Evolutionary conservation across 2,329 filamentous ascomycete species (phyloP).

Genomic region (Monosporascus sp.): DNA sequence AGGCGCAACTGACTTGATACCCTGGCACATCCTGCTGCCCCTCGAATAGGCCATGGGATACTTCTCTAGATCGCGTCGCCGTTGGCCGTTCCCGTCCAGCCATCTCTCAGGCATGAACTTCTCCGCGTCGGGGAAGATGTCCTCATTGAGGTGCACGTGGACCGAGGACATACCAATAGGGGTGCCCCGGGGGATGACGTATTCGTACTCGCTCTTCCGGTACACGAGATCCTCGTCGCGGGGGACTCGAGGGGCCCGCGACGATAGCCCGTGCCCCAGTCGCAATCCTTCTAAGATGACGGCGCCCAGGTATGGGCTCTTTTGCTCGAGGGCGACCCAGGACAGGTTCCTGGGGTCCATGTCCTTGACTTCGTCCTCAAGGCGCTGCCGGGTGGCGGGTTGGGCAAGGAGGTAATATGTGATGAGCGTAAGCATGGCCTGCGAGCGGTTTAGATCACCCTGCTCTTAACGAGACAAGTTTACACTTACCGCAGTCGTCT

Average conservation of each 20-base stretch:
- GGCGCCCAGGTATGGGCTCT: constrained; percentile 14
- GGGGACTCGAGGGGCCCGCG: constrained; percentile 11
- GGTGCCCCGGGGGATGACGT: constrained; percentile 16
- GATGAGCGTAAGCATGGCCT: constrained; percentile 28
- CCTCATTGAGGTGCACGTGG: constrained; percentile 16
- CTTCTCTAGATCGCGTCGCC: constrained; percentile 8
- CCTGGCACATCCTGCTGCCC: constrained; percentile 18
- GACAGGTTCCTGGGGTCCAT: constrained; percentile 9
- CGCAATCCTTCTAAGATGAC: constrained; percentile 17
- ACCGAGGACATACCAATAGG: constrained; percentile 13
- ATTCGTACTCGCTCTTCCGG: constrained; percentile 4
- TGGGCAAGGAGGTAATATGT: constrained; percentile 31
- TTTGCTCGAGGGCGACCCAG: constrained; percentile 14
- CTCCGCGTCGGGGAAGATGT: constrained; percentile 14
- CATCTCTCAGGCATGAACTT: constrained; percentile 18
- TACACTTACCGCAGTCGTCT: constrained; percentile 32
- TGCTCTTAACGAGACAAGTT: constrained; percentile 22
- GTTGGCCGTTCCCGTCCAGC: constrained; percentile 8
- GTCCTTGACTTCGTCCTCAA: constrained; percentile 29
- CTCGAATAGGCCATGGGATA: constrained; percentile 14
- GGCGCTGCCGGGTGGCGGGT: constrained; percentile 19
- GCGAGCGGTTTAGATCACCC: constrained; percentile 1
- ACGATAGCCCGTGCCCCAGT: constrained; percentile 12
- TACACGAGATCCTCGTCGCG: constrained; percentile 14
- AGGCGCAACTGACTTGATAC: constrained; percentile 18